Evolutionary conservation across 2,329 filamentous ascomycete genomes (phyloP).

Genomic region (Ophiostoma sp.): DNA sequence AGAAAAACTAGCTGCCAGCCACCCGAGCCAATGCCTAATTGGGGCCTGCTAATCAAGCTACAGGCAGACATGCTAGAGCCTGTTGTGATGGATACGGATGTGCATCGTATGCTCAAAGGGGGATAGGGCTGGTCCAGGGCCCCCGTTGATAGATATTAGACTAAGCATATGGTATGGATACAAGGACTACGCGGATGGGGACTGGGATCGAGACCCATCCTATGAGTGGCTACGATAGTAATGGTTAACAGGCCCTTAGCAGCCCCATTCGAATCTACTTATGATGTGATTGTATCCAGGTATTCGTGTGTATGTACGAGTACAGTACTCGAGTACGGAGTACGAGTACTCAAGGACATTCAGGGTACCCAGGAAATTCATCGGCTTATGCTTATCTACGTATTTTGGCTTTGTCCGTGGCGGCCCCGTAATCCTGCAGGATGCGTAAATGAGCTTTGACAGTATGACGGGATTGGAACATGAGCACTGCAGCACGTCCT

Average conservation of each 20-base stretch:
- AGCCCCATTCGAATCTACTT: background rate
- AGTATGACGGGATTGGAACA: background rate
- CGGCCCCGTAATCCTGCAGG: background rate
- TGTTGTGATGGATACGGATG: background rate
- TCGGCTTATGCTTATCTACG: no score
- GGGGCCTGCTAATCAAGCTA: background rate
- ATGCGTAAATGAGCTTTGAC: background rate
- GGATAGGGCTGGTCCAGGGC: background rate
- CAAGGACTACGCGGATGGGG: no score
- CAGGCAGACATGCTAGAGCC: background rate
- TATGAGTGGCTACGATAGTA: background rate
- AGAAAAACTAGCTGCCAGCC: background rate
- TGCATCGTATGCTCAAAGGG: background rate
- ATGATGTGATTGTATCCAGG: slow-evolving; percentile 1
- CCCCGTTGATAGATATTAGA: background rate
- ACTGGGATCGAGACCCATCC: background rate
- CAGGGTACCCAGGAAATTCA: background rate
- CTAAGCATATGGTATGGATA: background rate
- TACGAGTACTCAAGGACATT: no score
- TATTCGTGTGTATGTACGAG: no score
- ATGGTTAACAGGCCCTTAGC: background rate
- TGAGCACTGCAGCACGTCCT: no score
- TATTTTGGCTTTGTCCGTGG: background rate
- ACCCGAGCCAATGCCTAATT: background rate
- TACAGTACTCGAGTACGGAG: no score